Evolutionary conservation across 495 filamentous ascomycete genomes (phyloP).

Genomic region (Penicillium steckii): DNA sequence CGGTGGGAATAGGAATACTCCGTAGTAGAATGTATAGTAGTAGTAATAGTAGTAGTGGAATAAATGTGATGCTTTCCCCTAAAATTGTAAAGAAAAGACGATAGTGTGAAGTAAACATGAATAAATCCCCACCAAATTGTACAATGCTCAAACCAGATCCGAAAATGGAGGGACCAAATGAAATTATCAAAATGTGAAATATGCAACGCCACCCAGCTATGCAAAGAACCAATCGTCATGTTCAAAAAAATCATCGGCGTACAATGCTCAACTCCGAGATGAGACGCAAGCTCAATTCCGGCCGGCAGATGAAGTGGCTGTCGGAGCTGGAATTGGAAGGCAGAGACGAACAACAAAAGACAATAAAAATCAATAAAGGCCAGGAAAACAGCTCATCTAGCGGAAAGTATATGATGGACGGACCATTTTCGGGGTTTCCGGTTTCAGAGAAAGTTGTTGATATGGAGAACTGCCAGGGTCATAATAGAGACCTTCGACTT

Average conservation of each 20-base stretch:
- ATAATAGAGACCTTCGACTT: slow-evolving; percentile 70
- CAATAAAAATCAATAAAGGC: too few species aligned
- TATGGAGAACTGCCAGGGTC: slow-evolving; percentile 71
- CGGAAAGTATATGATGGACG: slow-evolving; percentile 43
- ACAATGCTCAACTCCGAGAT: slow-evolving; percentile 8
- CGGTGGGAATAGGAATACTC: too few species aligned
- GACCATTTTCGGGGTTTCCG: slow-evolving; percentile 44
- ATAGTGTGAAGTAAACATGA: not conserved
- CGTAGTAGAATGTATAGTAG: too few species aligned
- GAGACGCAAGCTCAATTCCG: not conserved
- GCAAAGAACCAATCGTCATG: slow-evolving; percentile 15
- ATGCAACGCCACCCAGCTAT: slow-evolving; percentile 24
- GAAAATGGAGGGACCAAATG: not conserved
- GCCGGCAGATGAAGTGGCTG: not conserved
- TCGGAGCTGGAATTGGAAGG: slow-evolving; percentile 3
- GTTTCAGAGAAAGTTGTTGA: slow-evolving; percentile 62
- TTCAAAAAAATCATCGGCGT: slow-evolving; percentile 6
- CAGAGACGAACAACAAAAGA: not conserved
- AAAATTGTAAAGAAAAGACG: not conserved
- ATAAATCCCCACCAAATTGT: not conserved
- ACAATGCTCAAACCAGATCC: not conserved
- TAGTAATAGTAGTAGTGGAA: too few species aligned
- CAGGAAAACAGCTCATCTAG: slow-evolving; percentile 18
- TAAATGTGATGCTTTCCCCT: not conserved
- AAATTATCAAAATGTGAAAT: slow-evolving; percentile 1